A percentile compares a stretch with the other conserved stretches of the same genome.
Conservation (phyloP, 371 early-diverging fungal genomes). For the Syncephalastrum racemosum region DNA sequence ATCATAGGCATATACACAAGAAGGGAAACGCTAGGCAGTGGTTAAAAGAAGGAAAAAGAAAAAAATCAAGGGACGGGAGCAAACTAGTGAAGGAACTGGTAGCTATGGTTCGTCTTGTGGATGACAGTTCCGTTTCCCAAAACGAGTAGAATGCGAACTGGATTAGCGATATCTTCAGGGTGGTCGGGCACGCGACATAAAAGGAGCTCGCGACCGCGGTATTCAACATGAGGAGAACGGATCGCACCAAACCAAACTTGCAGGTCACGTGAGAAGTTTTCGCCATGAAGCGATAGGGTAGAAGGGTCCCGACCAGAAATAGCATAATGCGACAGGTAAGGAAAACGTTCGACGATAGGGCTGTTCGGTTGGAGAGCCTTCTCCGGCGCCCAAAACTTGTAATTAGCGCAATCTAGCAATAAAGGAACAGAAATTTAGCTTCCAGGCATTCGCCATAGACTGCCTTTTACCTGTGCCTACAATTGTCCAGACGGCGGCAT, state of each 20-base stretch:
- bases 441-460: neutral
- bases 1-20: no score
- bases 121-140: no score
- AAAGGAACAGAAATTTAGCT: neutral
- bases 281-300: slow-evolving; percentile 29
- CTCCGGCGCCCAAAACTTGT: slow-evolving; percentile 62
- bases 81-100: no score
- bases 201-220: slow-evolving; percentile 36
- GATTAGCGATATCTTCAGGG: slow-evolving; percentile 5
- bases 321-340: slow-evolving; percentile 19
- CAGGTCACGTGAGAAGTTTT: slow-evolving; percentile 69
- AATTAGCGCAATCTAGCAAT: slow-evolving; percentile 62
- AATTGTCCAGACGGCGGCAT: slow-evolving; percentile 87
- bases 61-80: no score
- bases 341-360: slow-evolving; percentile 8
- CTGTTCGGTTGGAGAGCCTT: slow-evolving; percentile 12
- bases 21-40: no score
- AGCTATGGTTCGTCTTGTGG: no score
- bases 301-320: neutral
- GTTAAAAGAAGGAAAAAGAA: no score
- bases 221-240: slow-evolving; percentile 30
- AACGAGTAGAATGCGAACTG: no score
- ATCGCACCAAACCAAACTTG: slow-evolving; percentile 69
- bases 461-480: slow-evolving; percentile 67
- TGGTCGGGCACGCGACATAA: slow-evolving; percentile 35